These are phyloP conservation scores for Thuja plicata DNA, from an alignment of 83 land plant genomes.

Conservation along the genomic window DNA sequence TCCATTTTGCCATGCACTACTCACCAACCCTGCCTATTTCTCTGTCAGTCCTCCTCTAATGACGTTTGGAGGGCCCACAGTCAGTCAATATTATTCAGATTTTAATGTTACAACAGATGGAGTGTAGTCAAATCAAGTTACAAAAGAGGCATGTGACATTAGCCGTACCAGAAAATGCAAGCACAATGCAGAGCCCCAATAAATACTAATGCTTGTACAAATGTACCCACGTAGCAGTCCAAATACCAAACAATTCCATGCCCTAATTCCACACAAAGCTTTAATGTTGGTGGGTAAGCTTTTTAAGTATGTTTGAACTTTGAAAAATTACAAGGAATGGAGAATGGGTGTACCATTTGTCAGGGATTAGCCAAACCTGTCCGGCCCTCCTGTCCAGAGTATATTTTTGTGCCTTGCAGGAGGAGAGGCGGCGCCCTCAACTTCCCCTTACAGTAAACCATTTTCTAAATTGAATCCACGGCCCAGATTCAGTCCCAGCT, in stretches of 20 bases:
- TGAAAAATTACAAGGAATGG: neutral
- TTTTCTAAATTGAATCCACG: no score
- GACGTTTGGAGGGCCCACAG: neutral
- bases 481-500: no score
- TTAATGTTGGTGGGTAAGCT: neutral
- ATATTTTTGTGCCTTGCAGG: neutral
- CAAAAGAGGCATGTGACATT: neutral
- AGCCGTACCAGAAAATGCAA: neutral
- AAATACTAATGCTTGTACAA: no score
- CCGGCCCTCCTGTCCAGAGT: neutral
- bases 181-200: neutral
- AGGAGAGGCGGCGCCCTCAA: neutral
- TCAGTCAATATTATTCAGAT: neutral
- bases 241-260: neutral
- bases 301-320: neutral
- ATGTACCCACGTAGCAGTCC: neutral
- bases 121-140: neutral
- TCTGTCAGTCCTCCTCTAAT: neutral
- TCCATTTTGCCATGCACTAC: neutral
- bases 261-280: neutral
- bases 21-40: no score
- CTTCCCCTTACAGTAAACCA: neutral
- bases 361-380: no score
- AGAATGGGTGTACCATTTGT: no score
- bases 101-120: neutral